Evolutionary conservation across 257 asterid genomes (phyloP), one percentile per base, ranked within the genome.

Genomic region (Scutellaria minor): DNA sequence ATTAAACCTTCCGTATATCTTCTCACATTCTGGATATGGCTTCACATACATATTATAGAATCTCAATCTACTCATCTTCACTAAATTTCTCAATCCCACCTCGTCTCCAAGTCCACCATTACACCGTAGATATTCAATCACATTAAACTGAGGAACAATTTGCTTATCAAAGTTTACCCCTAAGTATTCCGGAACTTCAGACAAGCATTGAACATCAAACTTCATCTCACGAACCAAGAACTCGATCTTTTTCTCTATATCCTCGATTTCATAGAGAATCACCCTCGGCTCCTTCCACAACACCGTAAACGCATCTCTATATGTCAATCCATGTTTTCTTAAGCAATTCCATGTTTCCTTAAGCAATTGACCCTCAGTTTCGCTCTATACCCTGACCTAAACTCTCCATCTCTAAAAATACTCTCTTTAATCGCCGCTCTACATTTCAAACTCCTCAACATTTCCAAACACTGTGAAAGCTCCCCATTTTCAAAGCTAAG

Each of bases 11-110:
- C 97, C 97, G 48, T 91, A 91, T 11, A 89, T 81, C 82, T 82
- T 57, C 62, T 94, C 96, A 70, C 96, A 88, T 74, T 91, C 95
- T 5, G 97, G 97, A 78, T 94, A 94, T 13, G 97, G 97, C 87
- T 91, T 91, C 55, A 89, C 96, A 66, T 88, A 94, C 78, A 87
- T 68, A 74, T 94, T 94, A 75, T 91, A 94, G 81, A 94, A 94
- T 77, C 80, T 86, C 86, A 88, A 66, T 77, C 97, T 78, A 75
- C 96, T 94, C 14, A 87, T 79, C 83, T 81, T 94, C 51, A 89
- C 86, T 6, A 94, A 39, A 70, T 68, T 84, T 64, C 89, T 78
- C 86, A 91, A 76, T 2, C 88, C 79, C 63, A 88, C 81, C 54
- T 86, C 93, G 18, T 89, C 92, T 54, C 95, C 95, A 66, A 94